phyloP scores from a whole-genome alignment of 176 grass and related monocot species.

The Tillandsia fasciculata region DNA sequence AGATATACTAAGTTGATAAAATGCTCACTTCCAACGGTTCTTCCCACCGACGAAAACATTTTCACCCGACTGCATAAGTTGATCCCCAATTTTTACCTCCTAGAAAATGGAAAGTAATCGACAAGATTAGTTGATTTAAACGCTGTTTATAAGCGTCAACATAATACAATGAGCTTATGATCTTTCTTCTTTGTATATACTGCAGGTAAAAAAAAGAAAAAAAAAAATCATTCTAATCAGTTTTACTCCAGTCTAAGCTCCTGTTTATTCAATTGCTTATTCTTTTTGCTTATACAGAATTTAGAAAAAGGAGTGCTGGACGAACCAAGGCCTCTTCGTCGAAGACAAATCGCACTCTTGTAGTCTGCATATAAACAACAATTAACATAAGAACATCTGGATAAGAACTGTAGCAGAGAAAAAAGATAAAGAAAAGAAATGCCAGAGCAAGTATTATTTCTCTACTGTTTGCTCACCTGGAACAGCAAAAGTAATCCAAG shows the following conservation, averaged over 20 bases:
- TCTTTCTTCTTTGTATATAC: no score
- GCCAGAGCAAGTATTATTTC: not conserved
- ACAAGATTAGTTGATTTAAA: slow-evolving; percentile 6
- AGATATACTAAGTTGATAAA: slow-evolving; percentile 1
- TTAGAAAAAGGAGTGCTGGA: slow-evolving; percentile 14
- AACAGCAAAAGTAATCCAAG: slow-evolving; percentile 72
- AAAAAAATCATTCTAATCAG: no score
- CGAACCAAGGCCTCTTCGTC: slow-evolving; percentile 83
- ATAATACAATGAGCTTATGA: no score
- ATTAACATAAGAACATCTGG: not conserved
- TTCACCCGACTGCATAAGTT: slow-evolving; percentile 63
- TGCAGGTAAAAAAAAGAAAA: no score
- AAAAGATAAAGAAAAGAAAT: not conserved
- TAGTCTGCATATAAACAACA: slow-evolving; percentile 44
- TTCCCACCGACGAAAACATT: slow-evolving; percentile 96
- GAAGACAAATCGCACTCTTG: slow-evolving; percentile 88
- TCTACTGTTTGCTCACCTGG: slow-evolving; percentile 34
- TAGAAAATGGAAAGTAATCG: slow-evolving; percentile 17
- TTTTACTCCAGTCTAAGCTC: no score
- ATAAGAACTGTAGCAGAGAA: not conserved
- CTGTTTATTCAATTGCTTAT: no score
- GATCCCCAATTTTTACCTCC: slow-evolving; percentile 80
- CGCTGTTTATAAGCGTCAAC: no score
- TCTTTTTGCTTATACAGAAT: no score
- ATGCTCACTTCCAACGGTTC: slow-evolving; percentile 80